phyloP scores from a whole-genome alignment of 129 eudicot species.

The Artemisia argyi region DNA sequence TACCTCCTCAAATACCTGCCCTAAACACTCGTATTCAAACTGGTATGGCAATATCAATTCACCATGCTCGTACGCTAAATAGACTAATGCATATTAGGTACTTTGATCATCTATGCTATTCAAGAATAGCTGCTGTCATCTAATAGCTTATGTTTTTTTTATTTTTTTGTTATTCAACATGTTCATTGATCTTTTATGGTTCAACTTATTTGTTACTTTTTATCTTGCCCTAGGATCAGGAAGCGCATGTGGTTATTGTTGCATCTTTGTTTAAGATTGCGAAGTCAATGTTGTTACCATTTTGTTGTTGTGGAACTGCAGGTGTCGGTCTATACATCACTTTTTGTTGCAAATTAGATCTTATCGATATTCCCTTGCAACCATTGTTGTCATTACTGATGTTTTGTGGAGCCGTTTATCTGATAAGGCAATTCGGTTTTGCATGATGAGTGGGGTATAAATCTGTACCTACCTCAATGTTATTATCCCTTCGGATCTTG shows the following conservation, averaged over 20 bases:
- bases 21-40: neutral
- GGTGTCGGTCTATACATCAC: slow-evolving; percentile 11
- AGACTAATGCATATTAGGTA: too few relatives aligned
- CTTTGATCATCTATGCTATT: too few relatives aligned
- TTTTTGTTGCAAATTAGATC: too few relatives aligned
- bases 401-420: slow-evolving; percentile 1
- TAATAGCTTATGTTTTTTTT: too few relatives aligned
- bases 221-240: neutral
- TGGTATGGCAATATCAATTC: too few relatives aligned
- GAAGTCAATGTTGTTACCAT: neutral
- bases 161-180: too few relatives aligned
- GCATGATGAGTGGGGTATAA: slow-evolving; percentile 8
- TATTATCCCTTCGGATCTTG: too few relatives aligned
- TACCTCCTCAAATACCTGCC: neutral
- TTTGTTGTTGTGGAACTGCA: slow-evolving; percentile 22
- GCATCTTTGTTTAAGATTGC: neutral
- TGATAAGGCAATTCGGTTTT: slow-evolving; percentile 5
- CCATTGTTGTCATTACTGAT: slow-evolving; percentile 5
- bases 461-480: slow-evolving; percentile 11
- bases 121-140: too few relatives aligned
- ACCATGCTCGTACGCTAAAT: neutral
- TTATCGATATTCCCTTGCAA: neutral
- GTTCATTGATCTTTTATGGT: too few relatives aligned
- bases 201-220: neutral
- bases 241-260: too few relatives aligned